These are phyloP conservation scores for Neofusicoccum cordaticola DNA, from an alignment of 2,329 filamentous ascomycete genomes.

Conservation along the genomic window DNA sequence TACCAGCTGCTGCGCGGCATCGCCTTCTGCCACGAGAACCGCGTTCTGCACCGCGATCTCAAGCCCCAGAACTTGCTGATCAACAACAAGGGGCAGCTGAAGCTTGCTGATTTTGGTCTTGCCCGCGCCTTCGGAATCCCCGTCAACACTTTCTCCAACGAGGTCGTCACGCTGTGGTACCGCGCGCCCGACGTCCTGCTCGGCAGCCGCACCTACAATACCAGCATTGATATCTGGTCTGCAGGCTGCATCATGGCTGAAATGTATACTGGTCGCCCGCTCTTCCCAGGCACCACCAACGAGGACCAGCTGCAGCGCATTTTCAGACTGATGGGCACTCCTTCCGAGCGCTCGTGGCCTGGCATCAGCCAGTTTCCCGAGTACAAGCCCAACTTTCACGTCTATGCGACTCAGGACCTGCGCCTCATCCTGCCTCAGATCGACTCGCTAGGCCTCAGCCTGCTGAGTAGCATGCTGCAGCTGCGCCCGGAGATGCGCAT, in stretches of 20 bases:
- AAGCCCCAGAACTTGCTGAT: conserved; percentile 97
- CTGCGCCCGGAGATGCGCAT: conserved; percentile 87
- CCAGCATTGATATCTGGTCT: conserved; percentile 99
- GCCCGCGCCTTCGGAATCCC: conserved; percentile 94
- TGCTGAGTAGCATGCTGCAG: conserved; percentile 88
- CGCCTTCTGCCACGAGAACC: conserved; percentile 96
- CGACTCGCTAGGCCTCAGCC: conserved; percentile 79
- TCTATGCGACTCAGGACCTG: conserved; percentile 90
- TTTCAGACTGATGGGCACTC: conserved; percentile 97
- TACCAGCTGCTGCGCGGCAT: conserved; percentile 94
- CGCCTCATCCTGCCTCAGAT: conserved; percentile 85
- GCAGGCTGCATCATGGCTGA: conserved; percentile 99
- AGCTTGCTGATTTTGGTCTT: conserved; percentile 91
- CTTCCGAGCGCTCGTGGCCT: conserved; percentile 91
- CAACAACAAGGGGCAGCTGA: conserved; percentile 84
- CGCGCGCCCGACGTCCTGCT: conserved; percentile 93
- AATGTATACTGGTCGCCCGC: conserved; percentile 93
- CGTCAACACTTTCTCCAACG: conserved; percentile 97
- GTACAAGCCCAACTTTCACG: conserved; percentile 92
- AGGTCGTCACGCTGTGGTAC: conserved; percentile 97
- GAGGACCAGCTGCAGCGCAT: conserved; percentile 97
- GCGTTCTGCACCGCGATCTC: conserved; percentile 90
- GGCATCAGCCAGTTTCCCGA: conserved; percentile 95
- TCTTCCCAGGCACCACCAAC: conserved; percentile 97
- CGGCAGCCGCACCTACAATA: conserved; percentile 94